phyloP scores from a whole-genome alignment of 441 rosid species.

The Brassica balearica region DNA sequence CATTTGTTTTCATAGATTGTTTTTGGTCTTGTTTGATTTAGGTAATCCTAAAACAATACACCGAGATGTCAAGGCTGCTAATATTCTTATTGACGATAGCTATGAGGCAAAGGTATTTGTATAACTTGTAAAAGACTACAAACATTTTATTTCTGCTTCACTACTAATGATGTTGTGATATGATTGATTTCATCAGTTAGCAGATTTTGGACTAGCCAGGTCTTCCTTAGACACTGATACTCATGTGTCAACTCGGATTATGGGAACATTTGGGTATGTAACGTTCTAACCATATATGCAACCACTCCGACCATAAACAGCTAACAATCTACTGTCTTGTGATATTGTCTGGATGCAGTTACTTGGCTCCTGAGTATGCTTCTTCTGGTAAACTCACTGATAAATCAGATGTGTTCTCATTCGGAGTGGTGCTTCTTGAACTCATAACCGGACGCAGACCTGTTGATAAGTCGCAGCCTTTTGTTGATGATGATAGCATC shows the following conservation, averaged over 20 bases:
- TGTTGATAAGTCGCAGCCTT: slow-evolving; percentile 49
- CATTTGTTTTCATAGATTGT: background rate
- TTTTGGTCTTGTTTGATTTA: slow-evolving; percentile 32
- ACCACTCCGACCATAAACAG: background rate
- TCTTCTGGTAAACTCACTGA: slow-evolving; percentile 71
- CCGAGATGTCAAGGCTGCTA: slow-evolving; percentile 77
- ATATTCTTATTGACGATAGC: slow-evolving; percentile 63
- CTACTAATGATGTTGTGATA: background rate
- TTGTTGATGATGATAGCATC: slow-evolving; percentile 58
- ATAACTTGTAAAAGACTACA: background rate
- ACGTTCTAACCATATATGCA: background rate
- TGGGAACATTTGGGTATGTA: slow-evolving; percentile 78
- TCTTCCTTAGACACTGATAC: slow-evolving; percentile 62
- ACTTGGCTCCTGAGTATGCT: slow-evolving; percentile 77
- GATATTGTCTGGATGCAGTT: slow-evolving; percentile 41
- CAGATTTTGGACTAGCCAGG: slow-evolving; percentile 84
- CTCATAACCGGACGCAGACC: slow-evolving; percentile 72
- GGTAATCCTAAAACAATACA: slow-evolving; percentile 76
- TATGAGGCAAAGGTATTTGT: slow-evolving; percentile 66
- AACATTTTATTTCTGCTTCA: background rate
- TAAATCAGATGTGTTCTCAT: slow-evolving; percentile 73
- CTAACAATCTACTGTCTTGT: background rate
- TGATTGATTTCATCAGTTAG: slow-evolving; percentile 54
- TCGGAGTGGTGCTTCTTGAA: slow-evolving; percentile 71
- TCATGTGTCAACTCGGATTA: slow-evolving; percentile 69